Conservation (phyloP, 192 early-diverging fungal genomes). For the Powellomyces hirtus region DNA sequence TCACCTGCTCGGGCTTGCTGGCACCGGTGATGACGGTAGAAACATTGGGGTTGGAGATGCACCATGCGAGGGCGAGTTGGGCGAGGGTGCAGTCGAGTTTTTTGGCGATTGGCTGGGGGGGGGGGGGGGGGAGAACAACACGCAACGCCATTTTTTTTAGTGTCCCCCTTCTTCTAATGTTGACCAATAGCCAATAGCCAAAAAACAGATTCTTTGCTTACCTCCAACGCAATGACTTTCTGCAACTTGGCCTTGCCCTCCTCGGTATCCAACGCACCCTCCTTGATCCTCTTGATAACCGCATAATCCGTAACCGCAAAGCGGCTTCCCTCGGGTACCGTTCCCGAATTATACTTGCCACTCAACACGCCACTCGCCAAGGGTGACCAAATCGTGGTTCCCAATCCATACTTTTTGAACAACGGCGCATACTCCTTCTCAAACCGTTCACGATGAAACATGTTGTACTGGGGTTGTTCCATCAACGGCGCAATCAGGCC, state of each 20-base stretch:
- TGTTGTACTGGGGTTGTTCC: slow-evolving; percentile 83
- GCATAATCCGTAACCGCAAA: slow-evolving; percentile 60
- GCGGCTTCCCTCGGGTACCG: slow-evolving; percentile 67
- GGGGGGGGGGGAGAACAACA: not conserved
- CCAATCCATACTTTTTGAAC: slow-evolving; percentile 66
- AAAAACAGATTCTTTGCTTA: slow-evolving; percentile 24
- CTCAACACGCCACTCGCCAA: slow-evolving; percentile 59
- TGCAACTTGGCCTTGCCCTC: slow-evolving; percentile 69
- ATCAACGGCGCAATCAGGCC: slow-evolving; percentile 67
- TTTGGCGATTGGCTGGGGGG: slow-evolving; percentile 56
- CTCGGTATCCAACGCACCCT: slow-evolving; percentile 48
- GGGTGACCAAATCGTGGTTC: slow-evolving; percentile 80
- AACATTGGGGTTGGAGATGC: slow-evolving; percentile 64
- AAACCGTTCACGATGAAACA: slow-evolving; percentile 77
- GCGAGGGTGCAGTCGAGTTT: slow-evolving; percentile 57
- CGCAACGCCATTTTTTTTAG: not conserved
- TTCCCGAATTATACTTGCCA: slow-evolving; percentile 72
- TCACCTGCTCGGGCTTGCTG: slow-evolving; percentile 63
- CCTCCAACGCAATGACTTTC: slow-evolving; percentile 57
- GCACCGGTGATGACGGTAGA: slow-evolving; percentile 63
- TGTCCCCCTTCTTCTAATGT: too few relatives aligned
- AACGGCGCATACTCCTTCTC: slow-evolving; percentile 71
- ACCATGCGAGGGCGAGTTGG: slow-evolving; percentile 75
- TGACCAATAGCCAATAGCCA: too few relatives aligned
- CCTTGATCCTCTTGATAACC: slow-evolving; percentile 57